Conservation (phyloP, 2,329 filamentous ascomycete species). For the Tympanopsis confertula region DNA sequence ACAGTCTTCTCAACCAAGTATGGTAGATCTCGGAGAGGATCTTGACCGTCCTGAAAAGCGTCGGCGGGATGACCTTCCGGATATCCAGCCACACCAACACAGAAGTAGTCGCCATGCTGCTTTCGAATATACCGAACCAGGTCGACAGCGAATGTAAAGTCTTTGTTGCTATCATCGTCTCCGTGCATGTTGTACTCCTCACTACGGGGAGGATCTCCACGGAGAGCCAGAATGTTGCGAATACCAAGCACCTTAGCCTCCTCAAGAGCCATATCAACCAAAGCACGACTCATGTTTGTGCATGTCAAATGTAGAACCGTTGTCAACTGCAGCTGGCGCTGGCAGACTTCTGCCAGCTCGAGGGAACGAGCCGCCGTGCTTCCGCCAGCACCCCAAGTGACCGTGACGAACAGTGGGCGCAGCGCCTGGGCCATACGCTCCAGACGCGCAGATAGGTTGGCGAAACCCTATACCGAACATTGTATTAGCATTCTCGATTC, state of each 20-base stretch:
- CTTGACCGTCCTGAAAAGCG: conserved; percentile 38
- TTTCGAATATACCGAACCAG: conserved; percentile 57
- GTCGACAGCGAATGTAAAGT: conserved; percentile 62
- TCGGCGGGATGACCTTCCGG: conserved; percentile 65
- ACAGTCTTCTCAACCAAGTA: conserved; percentile 59
- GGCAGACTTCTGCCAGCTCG: conserved; percentile 62
- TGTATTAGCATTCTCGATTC: conserved; percentile 25
- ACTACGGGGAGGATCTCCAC: conserved; percentile 59
- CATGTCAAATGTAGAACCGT: conserved; percentile 67
- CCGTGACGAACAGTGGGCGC: conserved; percentile 63
- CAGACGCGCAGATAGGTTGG: conserved; percentile 60
- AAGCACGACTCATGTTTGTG: conserved; percentile 59
- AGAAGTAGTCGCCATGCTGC: conserved; percentile 62
- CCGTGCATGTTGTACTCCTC: conserved; percentile 49
- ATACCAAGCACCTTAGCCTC: conserved; percentile 60
- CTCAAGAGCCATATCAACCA: conserved; percentile 59
- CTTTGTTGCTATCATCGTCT: conserved; percentile 43
- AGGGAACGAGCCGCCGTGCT: conserved; percentile 59
- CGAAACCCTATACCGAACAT: conserved; percentile 34
- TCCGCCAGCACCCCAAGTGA: conserved; percentile 67
- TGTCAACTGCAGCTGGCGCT: conserved; percentile 58
- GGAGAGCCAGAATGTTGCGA: conserved; percentile 59
- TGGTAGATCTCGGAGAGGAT: conserved; percentile 48
- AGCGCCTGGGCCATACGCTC: conserved; percentile 63
- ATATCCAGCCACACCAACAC: conserved; percentile 64